A percentile compares a stretch with the other conserved stretches of the same genome.
These are phyloP conservation scores for Trematosphaeria pertusa DNA, from an alignment of 2,329 filamentous ascomycete species.

Conservation along the genomic window DNA sequence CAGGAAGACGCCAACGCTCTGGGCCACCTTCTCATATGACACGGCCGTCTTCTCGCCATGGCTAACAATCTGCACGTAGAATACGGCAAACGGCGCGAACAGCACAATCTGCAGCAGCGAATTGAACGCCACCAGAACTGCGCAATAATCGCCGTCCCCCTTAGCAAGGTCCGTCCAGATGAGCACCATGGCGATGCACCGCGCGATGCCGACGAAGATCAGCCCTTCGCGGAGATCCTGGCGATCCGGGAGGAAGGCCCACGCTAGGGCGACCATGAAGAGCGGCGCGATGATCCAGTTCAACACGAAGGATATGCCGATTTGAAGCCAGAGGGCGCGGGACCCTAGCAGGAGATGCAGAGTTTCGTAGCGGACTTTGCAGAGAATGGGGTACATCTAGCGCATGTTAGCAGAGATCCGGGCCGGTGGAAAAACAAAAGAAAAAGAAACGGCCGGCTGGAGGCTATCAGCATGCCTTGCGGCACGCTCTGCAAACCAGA, in stretches of 20 bases:
- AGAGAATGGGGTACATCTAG: slow-evolving; percentile 95
- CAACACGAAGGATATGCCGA: slow-evolving; percentile 75
- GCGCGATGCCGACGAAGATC: slow-evolving; percentile 81
- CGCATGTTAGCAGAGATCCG: too few relatives aligned
- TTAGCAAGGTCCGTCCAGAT: slow-evolving; percentile 82
- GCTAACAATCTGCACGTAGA: slow-evolving; percentile 71
- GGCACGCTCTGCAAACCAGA: too few relatives aligned
- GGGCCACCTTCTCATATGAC: slow-evolving; percentile 73
- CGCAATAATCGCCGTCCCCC: slow-evolving; percentile 83
- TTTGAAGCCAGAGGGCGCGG: slow-evolving; percentile 75
- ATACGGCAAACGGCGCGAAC: slow-evolving; percentile 56
- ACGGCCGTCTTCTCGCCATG: slow-evolving; percentile 53
- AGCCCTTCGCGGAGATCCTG: slow-evolving; percentile 66
- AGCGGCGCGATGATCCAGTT: slow-evolving; percentile 88
- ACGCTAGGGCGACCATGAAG: slow-evolving; percentile 77
- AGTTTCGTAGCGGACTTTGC: slow-evolving; percentile 81
- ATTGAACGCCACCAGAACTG: slow-evolving; percentile 61
- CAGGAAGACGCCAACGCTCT: slow-evolving; percentile 82
- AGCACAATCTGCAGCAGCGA: slow-evolving; percentile 57
- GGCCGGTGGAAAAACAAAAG: too few relatives aligned
- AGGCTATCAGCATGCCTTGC: too few relatives aligned
- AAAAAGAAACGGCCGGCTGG: too few relatives aligned
- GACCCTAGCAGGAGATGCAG: slow-evolving; percentile 71
- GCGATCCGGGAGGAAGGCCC: slow-evolving; percentile 59
- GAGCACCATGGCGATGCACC: slow-evolving; percentile 88